Conservation (phyloP, 305 asterid species). For the Solanum chacoense region DNA sequence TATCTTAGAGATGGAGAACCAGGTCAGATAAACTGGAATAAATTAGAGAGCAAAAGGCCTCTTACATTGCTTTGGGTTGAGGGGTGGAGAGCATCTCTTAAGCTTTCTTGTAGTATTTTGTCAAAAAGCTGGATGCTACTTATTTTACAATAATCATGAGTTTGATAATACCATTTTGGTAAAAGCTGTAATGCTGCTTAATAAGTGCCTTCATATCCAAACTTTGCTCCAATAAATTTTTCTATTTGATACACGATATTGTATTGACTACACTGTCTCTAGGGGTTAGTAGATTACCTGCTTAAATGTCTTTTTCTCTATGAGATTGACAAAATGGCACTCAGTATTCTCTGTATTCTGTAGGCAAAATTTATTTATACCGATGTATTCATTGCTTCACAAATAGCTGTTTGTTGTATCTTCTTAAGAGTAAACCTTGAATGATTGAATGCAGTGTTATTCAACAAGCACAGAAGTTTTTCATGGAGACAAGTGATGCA, state of each 20-base stretch:
- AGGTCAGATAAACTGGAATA: neutral
- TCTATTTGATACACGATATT: neutral
- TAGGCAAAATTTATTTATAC: neutral
- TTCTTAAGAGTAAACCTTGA: conserved; percentile 15
- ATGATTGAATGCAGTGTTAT: conserved; percentile 54
- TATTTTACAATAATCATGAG: neutral
- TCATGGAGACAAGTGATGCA: conserved; percentile 63
- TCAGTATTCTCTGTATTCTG: neutral
- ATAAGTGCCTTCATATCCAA: neutral
- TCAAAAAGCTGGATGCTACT: neutral
- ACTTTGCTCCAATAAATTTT: neutral
- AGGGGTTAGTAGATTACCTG: neutral
- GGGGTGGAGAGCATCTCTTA: neutral
- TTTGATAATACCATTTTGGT: neutral
- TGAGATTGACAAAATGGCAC: neutral
- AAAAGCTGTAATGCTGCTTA: neutral
- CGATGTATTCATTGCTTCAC: neutral
- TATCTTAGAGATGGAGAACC: neutral
- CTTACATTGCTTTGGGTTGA: neutral
- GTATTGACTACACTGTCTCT: neutral
- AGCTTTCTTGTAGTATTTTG: neutral
- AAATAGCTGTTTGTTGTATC: neutral
- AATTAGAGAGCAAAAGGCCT: neutral
- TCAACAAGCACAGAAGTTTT: conserved; percentile 75
- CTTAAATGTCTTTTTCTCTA: neutral